A percentile compares a stretch with the other conserved stretches of the same genome.
phyloP scores from a whole-genome alignment of 257 asterid genomes.

The Lantana camara region DNA sequence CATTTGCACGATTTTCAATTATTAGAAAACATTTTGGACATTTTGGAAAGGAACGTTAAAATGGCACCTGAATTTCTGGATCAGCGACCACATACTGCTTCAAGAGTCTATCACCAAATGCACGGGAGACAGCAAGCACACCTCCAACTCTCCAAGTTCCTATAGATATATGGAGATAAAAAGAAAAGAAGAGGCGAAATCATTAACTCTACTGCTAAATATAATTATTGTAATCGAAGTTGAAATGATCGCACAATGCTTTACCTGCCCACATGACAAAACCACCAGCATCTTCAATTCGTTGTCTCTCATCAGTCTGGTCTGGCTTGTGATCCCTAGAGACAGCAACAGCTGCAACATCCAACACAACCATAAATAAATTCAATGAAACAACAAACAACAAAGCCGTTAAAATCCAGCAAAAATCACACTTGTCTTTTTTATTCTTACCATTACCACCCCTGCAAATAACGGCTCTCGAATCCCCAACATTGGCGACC shows the following conservation, averaged over 20 bases:
- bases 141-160: conserved; percentile 99
- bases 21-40: neutral
- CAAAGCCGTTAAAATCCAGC: too few relatives aligned
- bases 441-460: conserved; percentile 73
- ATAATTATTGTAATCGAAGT: neutral
- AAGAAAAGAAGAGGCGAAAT: neutral
- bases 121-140: conserved; percentile 98
- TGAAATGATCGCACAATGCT: neutral
- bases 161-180: conserved; percentile 17
- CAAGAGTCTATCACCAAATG: conserved; percentile 91
- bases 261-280: conserved; percentile 99
- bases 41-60: neutral
- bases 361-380: conserved; percentile 12
- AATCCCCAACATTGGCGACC: conserved; percentile 97
- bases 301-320: conserved; percentile 88
- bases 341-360: conserved; percentile 74
- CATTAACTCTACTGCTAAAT: neutral
- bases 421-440: neutral
- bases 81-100: conserved; percentile 94
- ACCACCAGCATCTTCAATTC: conserved; percentile 99
- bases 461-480: conserved; percentile 92
- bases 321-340: conserved; percentile 98
- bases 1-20: neutral
- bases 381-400: neutral
- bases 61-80: conserved; percentile 88